Conservation (phyloP, 306 rosid genomes). For the Senna tora region DNA sequence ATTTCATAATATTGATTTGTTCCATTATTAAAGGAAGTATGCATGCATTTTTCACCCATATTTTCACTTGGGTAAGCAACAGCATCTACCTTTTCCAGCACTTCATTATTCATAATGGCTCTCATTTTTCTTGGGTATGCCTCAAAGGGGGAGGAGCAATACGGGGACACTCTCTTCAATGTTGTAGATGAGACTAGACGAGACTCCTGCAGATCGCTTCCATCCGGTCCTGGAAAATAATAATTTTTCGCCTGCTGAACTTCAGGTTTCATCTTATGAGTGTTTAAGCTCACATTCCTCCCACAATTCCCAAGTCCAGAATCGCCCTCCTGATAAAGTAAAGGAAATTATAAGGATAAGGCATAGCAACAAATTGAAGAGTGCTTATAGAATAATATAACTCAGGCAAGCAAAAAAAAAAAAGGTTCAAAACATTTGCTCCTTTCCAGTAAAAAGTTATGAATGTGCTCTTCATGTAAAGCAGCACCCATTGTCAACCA, state of each 20-base stretch:
- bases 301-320: constrained; percentile 36
- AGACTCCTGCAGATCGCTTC: constrained; percentile 50
- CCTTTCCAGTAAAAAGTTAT: neutral
- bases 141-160: constrained; percentile 41
- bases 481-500: neutral
- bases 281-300: constrained; percentile 37
- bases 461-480: neutral
- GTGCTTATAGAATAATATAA: constrained; percentile 1
- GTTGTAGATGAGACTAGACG: constrained; percentile 43
- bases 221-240: constrained; percentile 42
- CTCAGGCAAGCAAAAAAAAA: neutral
- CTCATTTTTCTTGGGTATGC: constrained; percentile 61
- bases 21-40: constrained; percentile 54
- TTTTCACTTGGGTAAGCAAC: constrained; percentile 63
- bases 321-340: constrained; percentile 48
- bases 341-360: constrained; percentile 30
- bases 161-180: constrained; percentile 60
- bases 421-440: too few relatives aligned
- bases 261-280: constrained; percentile 32
- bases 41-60: constrained; percentile 65
- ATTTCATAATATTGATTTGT: constrained; percentile 48
- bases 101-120: constrained; percentile 48
- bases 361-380: constrained; percentile 24
- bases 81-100: constrained; percentile 75
- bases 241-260: constrained; percentile 37